These are phyloP conservation scores for Pseudogymnoascus sp. DNA, from an alignment of 2,329 filamentous ascomycete genomes.

Conservation along the genomic window DNA sequence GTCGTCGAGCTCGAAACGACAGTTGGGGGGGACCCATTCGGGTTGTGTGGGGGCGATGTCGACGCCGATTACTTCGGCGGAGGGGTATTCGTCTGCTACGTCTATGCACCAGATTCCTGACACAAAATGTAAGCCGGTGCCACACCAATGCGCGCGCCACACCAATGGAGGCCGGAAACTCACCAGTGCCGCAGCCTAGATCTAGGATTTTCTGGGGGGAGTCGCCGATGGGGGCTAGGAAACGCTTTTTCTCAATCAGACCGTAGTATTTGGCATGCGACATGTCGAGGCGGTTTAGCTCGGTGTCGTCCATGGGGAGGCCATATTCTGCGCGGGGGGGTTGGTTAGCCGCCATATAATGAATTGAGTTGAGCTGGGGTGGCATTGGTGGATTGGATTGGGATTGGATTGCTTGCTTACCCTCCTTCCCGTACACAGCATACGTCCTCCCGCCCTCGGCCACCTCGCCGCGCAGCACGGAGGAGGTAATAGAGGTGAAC, in stretches of 20 bases:
- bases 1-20: constrained; percentile 27
- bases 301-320: constrained; percentile 35
- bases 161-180: constrained; percentile 28
- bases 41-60: constrained; percentile 18
- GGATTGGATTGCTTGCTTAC: no score
- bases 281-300: constrained; percentile 37
- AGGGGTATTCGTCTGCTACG: constrained; percentile 11
- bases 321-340: constrained; percentile 29
- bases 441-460: constrained; percentile 31
- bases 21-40: constrained; percentile 17
- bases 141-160: background rate
- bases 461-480: constrained; percentile 22
- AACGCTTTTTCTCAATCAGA: constrained; percentile 10
- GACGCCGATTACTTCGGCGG: constrained; percentile 11
- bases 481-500: constrained; percentile 28
- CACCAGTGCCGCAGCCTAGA: constrained; percentile 35
- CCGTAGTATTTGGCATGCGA: constrained; percentile 32
- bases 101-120: background rate
- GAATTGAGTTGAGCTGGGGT: background rate
- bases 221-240: constrained; percentile 19
- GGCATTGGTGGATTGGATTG: background rate
- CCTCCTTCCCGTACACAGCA: constrained; percentile 32
- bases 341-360: background rate
- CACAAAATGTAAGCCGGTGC: background rate
- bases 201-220: constrained; percentile 31